Conservation (phyloP, 805 yeast species). For the Wickerhamomyces strasburgensis region DNA sequence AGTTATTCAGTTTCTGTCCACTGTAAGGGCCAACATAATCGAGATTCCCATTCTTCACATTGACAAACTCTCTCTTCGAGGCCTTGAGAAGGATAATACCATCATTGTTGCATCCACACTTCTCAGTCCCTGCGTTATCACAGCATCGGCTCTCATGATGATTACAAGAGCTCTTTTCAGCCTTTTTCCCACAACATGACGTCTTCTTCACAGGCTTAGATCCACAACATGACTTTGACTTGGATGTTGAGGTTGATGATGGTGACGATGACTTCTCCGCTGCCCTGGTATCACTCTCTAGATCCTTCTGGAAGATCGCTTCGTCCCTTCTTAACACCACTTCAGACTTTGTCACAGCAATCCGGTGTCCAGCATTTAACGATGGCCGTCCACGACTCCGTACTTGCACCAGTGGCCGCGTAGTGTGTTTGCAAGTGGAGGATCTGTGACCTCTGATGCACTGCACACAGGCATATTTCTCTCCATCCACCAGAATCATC, state of each 20-base stretch:
- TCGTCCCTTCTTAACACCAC: constrained; percentile 14
- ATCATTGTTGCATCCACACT: constrained; percentile 6
- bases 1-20: constrained; percentile 14
- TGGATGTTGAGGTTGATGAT: no score
- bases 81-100: constrained; percentile 25
- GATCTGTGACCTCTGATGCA: constrained; percentile 85
- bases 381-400: constrained; percentile 74
- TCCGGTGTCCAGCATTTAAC: constrained; percentile 33
- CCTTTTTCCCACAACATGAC: constrained; percentile 1
- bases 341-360: constrained; percentile 25
- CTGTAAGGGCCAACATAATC: constrained; percentile 25
- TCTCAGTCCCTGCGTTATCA: constrained; percentile 1
- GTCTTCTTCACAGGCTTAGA: neutral
- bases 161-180: neutral
- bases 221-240: constrained; percentile 5
- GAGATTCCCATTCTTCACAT: constrained; percentile 22
- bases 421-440: constrained; percentile 68
- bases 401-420: constrained; percentile 69
- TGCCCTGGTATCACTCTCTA: neutral
- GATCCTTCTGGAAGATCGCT: constrained; percentile 9
- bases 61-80: constrained; percentile 23
- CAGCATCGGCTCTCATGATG: neutral
- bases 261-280: no score
- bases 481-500: constrained; percentile 70
- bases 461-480: constrained; percentile 67